These are phyloP conservation scores for Suillus americanus DNA, from an alignment of 768 basidiomycete genomes.

Conservation along the genomic window DNA sequence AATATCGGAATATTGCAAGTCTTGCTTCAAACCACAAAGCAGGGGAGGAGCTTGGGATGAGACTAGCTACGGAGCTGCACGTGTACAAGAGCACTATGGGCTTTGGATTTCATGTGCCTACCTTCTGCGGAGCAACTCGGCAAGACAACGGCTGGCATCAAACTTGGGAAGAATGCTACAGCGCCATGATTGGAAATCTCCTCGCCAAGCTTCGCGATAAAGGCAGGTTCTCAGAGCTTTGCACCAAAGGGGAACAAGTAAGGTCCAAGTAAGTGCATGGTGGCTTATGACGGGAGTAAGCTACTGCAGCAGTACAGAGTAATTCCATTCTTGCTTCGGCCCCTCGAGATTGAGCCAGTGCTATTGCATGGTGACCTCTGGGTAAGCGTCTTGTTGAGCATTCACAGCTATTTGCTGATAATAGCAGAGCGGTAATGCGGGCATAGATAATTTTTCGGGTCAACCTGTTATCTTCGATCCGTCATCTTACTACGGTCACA, in stretches of 20 bases:
- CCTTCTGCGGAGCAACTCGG: conserved; percentile 73
- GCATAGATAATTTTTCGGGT: conserved; percentile 51
- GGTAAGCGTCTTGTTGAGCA: conserved; percentile 38
- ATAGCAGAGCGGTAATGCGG: conserved; percentile 69
- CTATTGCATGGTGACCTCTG: conserved; percentile 81
- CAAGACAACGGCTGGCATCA: conserved; percentile 72
- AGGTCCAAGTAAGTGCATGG: conserved; percentile 40
- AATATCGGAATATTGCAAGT: conserved; percentile 61
- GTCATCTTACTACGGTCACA: conserved; percentile 77
- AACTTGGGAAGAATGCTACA: conserved; percentile 70
- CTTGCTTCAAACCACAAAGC: conserved; percentile 40
- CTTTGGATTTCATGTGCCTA: conserved; percentile 73
- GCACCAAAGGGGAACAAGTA: conserved; percentile 51
- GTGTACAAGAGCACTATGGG: conserved; percentile 48
- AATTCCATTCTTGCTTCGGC: conserved; percentile 67
- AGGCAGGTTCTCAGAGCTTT: conserved; percentile 45
- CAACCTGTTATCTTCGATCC: conserved; percentile 77
- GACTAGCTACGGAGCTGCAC: conserved; percentile 70
- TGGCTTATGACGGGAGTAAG: not conserved
- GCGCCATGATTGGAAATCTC: conserved; percentile 59
- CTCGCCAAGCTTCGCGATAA: conserved; percentile 44
- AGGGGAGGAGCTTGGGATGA: conserved; percentile 52
- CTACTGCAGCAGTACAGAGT: conserved; percentile 43
- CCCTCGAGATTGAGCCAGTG: conserved; percentile 60
- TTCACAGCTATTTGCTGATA: conserved; percentile 3